A percentile compares a stretch with the other conserved stretches of the same genome.
Evolutionary conservation across 352 stramenopile genomes (phyloP).

Genomic region (Phytophthora tentaculata): DNA sequence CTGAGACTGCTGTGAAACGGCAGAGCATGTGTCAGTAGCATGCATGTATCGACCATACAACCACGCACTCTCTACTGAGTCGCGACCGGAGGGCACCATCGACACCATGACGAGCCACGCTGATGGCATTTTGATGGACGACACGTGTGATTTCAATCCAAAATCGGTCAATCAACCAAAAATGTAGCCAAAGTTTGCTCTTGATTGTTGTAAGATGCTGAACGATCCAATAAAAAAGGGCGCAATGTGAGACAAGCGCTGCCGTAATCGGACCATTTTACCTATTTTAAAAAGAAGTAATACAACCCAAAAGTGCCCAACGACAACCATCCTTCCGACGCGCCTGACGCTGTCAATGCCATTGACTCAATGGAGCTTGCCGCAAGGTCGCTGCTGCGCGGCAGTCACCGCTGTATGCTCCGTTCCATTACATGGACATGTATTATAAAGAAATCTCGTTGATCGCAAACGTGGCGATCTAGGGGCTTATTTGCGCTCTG

Average conservation of each 20-base stretch:
- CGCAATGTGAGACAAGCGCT: constrained; percentile 12
- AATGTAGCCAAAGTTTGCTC: constrained; percentile 17
- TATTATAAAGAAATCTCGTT: not conserved
- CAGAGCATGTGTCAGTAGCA: not conserved
- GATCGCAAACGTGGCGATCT: not conserved
- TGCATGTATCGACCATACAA: not conserved
- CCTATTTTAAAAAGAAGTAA: not conserved
- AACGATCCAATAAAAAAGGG: constrained; percentile 16
- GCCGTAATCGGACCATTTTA: constrained; percentile 8
- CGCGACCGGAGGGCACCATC: too few species aligned
- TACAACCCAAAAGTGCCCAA: not conserved
- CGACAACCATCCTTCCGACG: constrained; percentile 1
- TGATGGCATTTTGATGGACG: constrained; percentile 20
- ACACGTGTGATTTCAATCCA: constrained; percentile 9
- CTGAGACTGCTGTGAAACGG: not conserved
- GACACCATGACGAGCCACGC: too few species aligned
- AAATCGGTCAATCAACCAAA: constrained; percentile 1
- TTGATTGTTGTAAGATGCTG: constrained; percentile 15
- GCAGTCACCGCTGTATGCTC: not conserved
- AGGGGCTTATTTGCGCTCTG: constrained; percentile 3
- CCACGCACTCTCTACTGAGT: not conserved
- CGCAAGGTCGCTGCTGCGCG: not conserved
- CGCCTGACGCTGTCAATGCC: not conserved
- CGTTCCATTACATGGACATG: not conserved
- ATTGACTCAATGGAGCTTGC: constrained; percentile 1